Percentiles rank a stretch among this genome's conserved stretches.
phyloP scores from a whole-genome alignment of 2,329 filamentous ascomycete species.

The Beauveria sp. region DNA sequence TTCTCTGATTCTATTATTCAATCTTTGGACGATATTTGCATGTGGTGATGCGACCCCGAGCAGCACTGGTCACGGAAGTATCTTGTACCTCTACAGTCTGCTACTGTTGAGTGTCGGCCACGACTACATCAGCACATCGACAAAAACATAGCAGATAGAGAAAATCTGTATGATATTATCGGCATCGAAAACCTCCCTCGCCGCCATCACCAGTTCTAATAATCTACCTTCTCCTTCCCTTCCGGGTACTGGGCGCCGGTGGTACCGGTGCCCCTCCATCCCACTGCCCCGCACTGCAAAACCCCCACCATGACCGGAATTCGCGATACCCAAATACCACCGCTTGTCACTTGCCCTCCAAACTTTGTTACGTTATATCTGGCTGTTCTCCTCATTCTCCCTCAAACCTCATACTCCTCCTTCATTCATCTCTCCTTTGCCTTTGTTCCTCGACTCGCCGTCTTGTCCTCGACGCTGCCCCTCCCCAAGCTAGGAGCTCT shows the following conservation, averaged over 20 bases:
- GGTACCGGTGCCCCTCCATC: constrained; percentile 3
- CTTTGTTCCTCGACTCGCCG: background rate
- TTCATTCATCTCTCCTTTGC: background rate
- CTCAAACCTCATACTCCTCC: background rate
- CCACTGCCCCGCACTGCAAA: background rate
- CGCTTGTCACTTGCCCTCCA: background rate
- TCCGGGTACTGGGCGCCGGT: background rate
- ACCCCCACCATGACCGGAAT: background rate
- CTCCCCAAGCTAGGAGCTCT: background rate
- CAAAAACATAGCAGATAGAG: no score
- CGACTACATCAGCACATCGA: no score
- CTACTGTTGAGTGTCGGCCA: background rate
- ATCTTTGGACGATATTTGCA: background rate
- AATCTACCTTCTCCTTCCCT: no score
- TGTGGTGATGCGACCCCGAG: background rate
- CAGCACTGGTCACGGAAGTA: background rate
- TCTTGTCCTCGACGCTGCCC: background rate
- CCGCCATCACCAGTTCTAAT: no score
- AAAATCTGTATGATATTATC: no score
- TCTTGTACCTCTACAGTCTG: background rate
- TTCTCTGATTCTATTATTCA: background rate
- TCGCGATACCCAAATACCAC: background rate
- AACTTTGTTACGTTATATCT: constrained; percentile 8
- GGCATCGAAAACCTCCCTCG: no score
- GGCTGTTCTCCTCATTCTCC: background rate